A percentile compares a stretch with the other conserved stretches of the same genome.
These are phyloP conservation scores for Pisolithus orientalis DNA, from an alignment of 768 basidiomycete species.

Conservation along the genomic window DNA sequence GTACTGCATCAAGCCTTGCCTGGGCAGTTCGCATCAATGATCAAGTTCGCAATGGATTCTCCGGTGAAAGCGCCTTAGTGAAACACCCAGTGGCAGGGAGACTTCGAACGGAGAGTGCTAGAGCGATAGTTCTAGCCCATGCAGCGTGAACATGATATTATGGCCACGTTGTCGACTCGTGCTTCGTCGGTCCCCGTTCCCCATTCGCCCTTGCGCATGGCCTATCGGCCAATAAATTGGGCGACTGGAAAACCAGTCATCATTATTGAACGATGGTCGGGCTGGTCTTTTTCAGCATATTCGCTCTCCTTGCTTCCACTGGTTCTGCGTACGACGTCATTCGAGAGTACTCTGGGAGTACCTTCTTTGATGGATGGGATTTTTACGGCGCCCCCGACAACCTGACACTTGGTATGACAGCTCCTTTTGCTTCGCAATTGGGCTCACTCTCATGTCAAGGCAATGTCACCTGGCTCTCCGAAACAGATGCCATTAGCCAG, in stretches of 20 bases:
- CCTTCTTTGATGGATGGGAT: conserved; percentile 52
- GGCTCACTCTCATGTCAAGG: conserved; percentile 32
- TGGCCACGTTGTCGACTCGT: no score
- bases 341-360: conserved; percentile 39
- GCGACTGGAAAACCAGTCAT: neutral
- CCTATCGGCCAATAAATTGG: neutral
- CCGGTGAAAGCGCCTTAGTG: no score
- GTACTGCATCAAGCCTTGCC: no score
- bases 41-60: no score
- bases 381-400: conserved; percentile 48
- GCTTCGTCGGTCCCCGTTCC: no score
- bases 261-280: conserved; percentile 8
- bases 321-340: conserved; percentile 30
- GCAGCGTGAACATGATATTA: no score
- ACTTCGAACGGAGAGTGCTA: no score
- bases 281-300: neutral
- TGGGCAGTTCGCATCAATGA: no score
- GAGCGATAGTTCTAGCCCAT: no score
- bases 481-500: conserved; percentile 38
- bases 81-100: no score
- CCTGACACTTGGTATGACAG: conserved; percentile 31
- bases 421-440: conserved; percentile 16
- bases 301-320: conserved; percentile 2
- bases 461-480: conserved; percentile 55
- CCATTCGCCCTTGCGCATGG: neutral